Conservation (phyloP, 2,329 filamentous ascomycete genomes). For the Trichoderma breve region DNA sequence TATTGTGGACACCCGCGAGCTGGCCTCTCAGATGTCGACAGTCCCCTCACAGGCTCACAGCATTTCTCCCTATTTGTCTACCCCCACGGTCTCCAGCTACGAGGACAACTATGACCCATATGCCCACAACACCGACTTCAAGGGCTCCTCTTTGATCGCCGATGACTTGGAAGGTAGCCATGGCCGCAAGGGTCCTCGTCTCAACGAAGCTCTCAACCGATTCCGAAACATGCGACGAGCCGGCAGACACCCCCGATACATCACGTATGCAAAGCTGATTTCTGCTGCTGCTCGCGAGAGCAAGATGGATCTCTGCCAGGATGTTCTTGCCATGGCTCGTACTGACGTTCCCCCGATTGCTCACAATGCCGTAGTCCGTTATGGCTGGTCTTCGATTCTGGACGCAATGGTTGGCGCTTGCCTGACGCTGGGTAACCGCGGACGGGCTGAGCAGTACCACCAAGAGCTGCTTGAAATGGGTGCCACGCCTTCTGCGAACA, state of each 20-base stretch:
- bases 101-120: constrained; percentile 92
- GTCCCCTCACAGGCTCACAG: constrained; percentile 43
- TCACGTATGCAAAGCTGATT: constrained; percentile 95
- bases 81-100: constrained; percentile 58
- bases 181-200: constrained; percentile 67
- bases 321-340: constrained; percentile 86
- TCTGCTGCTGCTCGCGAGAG: constrained; percentile 81
- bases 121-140: constrained; percentile 85
- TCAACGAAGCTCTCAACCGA: constrained; percentile 77
- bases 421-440: constrained; percentile 76
- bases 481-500: constrained; percentile 90
- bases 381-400: constrained; percentile 94
- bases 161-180: constrained; percentile 82
- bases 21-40: constrained; percentile 45
- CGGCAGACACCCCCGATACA: constrained; percentile 89
- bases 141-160: constrained; percentile 85
- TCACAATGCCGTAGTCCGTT: constrained; percentile 83
- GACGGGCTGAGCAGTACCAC: constrained; percentile 80
- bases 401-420: constrained; percentile 96
- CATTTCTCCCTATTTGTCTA: constrained; percentile 53
- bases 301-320: constrained; percentile 77
- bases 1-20: constrained; percentile 55
- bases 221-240: constrained; percentile 92
- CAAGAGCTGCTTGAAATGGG: constrained; percentile 90
- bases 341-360: constrained; percentile 80